Evolutionary conservation across 164 flowering plant genomes (phyloP), one percentile per base, ranked within the genome.

Genomic region (Brasenia schreberi): DNA sequence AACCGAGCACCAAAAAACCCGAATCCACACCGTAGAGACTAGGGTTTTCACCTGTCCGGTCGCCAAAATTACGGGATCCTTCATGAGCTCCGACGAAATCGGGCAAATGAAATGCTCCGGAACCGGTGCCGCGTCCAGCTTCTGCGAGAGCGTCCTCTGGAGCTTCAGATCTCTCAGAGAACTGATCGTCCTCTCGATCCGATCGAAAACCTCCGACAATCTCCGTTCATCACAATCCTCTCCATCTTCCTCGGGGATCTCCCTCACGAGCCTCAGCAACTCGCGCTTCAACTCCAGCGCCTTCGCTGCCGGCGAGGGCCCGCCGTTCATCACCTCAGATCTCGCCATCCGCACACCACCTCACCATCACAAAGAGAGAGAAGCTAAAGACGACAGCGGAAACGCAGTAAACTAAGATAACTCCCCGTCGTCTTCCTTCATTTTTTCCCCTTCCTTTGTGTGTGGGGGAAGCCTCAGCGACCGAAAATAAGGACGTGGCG

Each of bases 91-190:
- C 19, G 75, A 77, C 9, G 96, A 88, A 27, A 88, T 72, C 12
- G 92, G 88, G 68, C 96, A 88, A 5, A 71, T 73, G 64, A 83
- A 88, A 64, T 79, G 83, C 5, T 74, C 80, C 5, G 90, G 95
- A 65, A 68, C 67, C 67, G 66, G 2, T 43, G 19, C 7, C 43
- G 43, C 73, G 23, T 43, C 72, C 6, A 71, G 23, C 69, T 70
- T 74, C 45, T 77, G 53, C 49, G 85, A 80, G 18, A 66, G 64
- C 19, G 83, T 70, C 65, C 68, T 71, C 74, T 71, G 79, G 66
- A 71, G 39, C 67, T 77, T 86, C 73, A 79, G 71, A 56, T 79
- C 83, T 70, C 69, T 85, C 73, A 88, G 73, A 42, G 73, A 79
- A 18, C 64, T 61, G 44, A 86, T 43, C 5, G 75, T 65, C 10